Base-by-base conservation (phyloP, 768 basidiomycete genomes). In the Suillus cothurnatus region DNA sequence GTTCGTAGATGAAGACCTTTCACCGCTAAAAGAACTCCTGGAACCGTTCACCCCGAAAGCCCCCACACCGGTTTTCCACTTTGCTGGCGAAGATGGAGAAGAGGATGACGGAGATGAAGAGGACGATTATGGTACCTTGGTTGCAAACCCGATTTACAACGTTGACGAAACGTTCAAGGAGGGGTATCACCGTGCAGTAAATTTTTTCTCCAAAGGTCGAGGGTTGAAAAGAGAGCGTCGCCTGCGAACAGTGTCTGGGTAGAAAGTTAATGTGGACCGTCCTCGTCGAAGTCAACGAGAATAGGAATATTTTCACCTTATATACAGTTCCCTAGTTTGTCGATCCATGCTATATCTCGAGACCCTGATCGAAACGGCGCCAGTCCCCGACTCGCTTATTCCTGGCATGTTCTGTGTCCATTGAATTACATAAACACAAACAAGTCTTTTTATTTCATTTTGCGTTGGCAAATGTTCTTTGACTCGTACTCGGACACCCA, bases 91-190 rank as follows among this genome's bases (percentile, higher is more conserved):
- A 19, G 71, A 70, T 9, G 68, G 66, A 7, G 64, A 73, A 2
- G 65, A 71, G 7, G 71, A 52, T 3, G 64, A 69, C 0, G 74
- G 31, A 21, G 66, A 76, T 3, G 72, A 71, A 15, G 72, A 77
- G 2, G 73, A 69, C 4, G 73, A 78, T 49, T 77, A 78, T 11
- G 75, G 75, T 17, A 70, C 56, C 3, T 32, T 67, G 12, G 21
- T 75, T 31, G 11, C 65, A 6, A 53, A 72, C 43, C 60, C 73
- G 1, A 64, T 50, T 3, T 75, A 71, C 56, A 64, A 12, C 9
- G 28, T 52, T 19, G 28, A 52, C n/a, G 39, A 49, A 31, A 63
- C 68, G 38, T 69, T 75, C 19, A 67, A 76, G 49, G 66, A 71
- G 12, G 75, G 72, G 34, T 78, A 71, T 45, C 61, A 68, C 39